phyloP scores from a whole-genome alignment of 768 basidiomycete genomes.

The Pleurotus citrinopileatus region DNA sequence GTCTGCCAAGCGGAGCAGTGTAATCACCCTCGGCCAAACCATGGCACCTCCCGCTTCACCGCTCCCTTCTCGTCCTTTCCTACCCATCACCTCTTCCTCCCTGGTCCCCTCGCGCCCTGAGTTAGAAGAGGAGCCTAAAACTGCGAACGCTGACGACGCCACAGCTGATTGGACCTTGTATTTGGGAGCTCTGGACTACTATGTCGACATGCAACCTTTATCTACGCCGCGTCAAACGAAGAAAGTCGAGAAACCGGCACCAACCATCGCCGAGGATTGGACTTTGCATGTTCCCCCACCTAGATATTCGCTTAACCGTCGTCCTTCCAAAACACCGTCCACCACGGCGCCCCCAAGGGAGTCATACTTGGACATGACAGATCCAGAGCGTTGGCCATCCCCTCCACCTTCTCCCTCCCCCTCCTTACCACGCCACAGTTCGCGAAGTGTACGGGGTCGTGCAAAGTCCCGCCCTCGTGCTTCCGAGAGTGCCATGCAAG shows the following conservation, averaged over 20 bases:
- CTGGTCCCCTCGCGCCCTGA: background rate
- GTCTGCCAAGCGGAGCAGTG: background rate
- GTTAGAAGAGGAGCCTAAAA: background rate
- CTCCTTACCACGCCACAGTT: background rate
- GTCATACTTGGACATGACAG: conserved; percentile 8
- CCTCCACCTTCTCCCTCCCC: background rate
- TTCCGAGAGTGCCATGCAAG: background rate
- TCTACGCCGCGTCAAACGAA: background rate
- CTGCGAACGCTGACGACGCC: background rate
- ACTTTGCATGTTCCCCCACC: conserved; percentile 1
- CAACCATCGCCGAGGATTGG: background rate
- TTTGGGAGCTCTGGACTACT: background rate
- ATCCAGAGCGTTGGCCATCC: conserved; percentile 4
- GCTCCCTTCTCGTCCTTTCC: background rate
- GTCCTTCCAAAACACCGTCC: background rate
- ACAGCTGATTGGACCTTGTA: background rate
- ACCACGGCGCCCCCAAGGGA: background rate
- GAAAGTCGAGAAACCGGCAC: background rate
- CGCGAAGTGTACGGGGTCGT: background rate
- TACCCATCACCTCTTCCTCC: no score
- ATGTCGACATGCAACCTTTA: background rate
- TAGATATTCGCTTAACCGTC: background rate
- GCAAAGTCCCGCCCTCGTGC: background rate
- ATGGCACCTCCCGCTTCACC: background rate
- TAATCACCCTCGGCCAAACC: background rate